Conservation (phyloP, 257 asterid genomes). For the Forsythia viridissima region DNA sequence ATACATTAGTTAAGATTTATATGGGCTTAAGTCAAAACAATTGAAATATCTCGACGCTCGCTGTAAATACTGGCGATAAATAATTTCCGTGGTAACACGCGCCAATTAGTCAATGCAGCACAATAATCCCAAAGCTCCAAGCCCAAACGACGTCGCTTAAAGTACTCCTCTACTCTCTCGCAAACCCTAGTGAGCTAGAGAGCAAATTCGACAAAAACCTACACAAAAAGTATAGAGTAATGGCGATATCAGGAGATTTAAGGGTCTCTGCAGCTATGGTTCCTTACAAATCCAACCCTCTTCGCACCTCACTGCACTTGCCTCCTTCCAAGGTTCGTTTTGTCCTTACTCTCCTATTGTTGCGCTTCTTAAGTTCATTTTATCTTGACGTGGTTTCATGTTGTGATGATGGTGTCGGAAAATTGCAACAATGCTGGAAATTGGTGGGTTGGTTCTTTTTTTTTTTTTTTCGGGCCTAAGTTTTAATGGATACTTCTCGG, state of each 20-base stretch:
- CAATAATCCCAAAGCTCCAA: not conserved
- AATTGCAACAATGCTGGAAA: not conserved
- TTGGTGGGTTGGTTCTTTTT: not conserved
- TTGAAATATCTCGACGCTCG: not conserved
- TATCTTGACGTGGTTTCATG: not conserved
- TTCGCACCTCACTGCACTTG: constrained; percentile 41
- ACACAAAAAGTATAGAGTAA: not conserved
- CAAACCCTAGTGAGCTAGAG: constrained; percentile 30
- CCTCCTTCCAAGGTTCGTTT: constrained; percentile 68
- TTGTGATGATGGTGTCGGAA: not conserved
- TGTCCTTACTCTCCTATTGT: not conserved
- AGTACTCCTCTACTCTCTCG: not conserved
- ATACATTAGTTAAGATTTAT: no score
- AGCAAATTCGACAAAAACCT: constrained; percentile 10
- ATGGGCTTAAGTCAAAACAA: no score
- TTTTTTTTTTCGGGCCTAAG: not conserved
- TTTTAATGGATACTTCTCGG: not conserved
- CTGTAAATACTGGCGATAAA: not conserved
- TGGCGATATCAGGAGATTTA: constrained; percentile 75
- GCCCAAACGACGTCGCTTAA: not conserved
- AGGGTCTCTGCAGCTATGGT: constrained; percentile 71
- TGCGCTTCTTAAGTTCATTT: not conserved
- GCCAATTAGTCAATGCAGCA: not conserved
- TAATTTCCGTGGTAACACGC: no score
- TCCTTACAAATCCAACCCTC: constrained; percentile 57